Evolutionary conservation across 1,139 yeast species (phyloP), one percentile per base, ranked within the genome.

Genomic region (Protomyces inundatus): DNA sequence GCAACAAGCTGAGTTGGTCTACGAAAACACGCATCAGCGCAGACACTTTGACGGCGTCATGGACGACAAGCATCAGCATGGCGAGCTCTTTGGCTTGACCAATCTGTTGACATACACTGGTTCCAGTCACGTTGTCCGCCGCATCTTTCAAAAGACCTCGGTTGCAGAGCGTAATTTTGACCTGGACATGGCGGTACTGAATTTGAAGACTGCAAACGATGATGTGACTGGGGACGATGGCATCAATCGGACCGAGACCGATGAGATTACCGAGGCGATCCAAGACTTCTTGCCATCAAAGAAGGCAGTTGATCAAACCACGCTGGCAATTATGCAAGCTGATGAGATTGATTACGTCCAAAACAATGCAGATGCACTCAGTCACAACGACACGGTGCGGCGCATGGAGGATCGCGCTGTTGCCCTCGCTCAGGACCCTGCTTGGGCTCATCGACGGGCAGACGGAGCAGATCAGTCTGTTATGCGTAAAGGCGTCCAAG

Each of bases 1-100:
- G 58, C 69, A 67, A 54, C 67, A 66, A 37, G 69, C 69, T n/a
- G 66, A 65, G 48, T 65, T 66, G 23, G 68, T 65, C 10, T 67
- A 67, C 55, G 64, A 61, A 4, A 67, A 67, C 6, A 57, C 67
- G 9, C 53, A 51, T 4, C 67, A 67, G 51, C 53, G 69, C 33
- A 52, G 69, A 7, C 66, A 66, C 55, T 67, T 67, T 53, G 50
- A 62, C 32, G 69, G 69, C 3, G 67, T 67, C 4, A 60, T 55
- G 46, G 67, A 66, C 14, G 67, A 66, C 33, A 37, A 54, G 32
- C 67, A 54, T 5, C 52, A 55, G 53, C 54, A 61, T n/a, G 69
- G 69, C 3, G 68, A 66, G 34, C 51, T 67, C 9, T 67, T 67
- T 59, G 69, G 69, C 7, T 36, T 64, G 12, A 54, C 57, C 34